Conservation (phyloP, 768 basidiomycete genomes). For the Termitomyces sp. region DNA sequence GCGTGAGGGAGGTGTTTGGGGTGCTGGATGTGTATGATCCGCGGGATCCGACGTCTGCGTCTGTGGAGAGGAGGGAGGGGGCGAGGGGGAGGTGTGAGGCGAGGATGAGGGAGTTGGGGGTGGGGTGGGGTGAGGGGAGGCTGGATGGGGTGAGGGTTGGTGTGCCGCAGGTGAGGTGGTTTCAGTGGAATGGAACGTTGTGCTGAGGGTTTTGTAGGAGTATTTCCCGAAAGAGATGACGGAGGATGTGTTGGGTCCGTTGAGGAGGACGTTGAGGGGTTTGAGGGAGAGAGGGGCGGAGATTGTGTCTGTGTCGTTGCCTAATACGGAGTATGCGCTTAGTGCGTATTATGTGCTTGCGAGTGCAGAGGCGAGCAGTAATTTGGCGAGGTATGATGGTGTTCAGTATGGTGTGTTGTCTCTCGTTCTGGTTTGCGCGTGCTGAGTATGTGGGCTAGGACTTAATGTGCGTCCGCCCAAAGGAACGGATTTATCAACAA, state of each 20-base stretch:
- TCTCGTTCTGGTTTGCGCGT: neutral
- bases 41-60: constrained; percentile 74
- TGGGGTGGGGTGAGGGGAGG: neutral
- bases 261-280: constrained; percentile 44
- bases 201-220: constrained; percentile 41
- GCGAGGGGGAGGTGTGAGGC: constrained; percentile 17
- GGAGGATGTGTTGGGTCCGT: constrained; percentile 37
- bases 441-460: constrained; percentile 37
- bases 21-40: constrained; percentile 57
- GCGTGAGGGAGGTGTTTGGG: constrained; percentile 64
- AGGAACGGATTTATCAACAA: constrained; percentile 35
- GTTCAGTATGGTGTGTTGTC: constrained; percentile 66
- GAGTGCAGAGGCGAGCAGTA: constrained; percentile 91
- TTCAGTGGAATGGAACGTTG: neutral
- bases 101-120: constrained; percentile 15
- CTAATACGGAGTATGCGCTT: constrained; percentile 65
- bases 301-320: constrained; percentile 72
- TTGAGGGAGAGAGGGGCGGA: constrained; percentile 56
- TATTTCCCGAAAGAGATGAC: constrained; percentile 77
- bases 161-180: constrained; percentile 58
- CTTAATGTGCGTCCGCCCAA: constrained; percentile 43
- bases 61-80: constrained; percentile 31
- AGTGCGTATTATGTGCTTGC: constrained; percentile 97
- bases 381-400: constrained; percentile 88
- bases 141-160: constrained; percentile 67